A percentile compares a stretch with the other conserved stretches of the same genome.
Evolutionary conservation across 1,284 basidiomycete species (phyloP).

Genomic region (Pascua sp.): DNA sequence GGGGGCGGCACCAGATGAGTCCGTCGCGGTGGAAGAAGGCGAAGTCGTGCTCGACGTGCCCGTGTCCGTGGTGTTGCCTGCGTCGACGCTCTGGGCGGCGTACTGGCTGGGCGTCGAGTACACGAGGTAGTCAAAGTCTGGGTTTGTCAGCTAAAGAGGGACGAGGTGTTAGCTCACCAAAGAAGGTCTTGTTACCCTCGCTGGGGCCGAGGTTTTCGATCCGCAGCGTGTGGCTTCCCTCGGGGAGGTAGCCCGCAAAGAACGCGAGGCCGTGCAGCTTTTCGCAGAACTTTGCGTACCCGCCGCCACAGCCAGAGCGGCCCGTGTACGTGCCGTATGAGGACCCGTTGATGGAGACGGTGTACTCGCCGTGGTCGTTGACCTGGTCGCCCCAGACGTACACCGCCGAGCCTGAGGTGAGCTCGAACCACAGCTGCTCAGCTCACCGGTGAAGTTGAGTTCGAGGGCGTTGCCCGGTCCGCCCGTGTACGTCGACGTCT

Average conservation of each 20-base stretch:
- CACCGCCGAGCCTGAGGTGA: slow-evolving; percentile 41
- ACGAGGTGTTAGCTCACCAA: slow-evolving; percentile 33
- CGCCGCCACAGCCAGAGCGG: slow-evolving; percentile 44
- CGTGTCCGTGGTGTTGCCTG: slow-evolving; percentile 18
- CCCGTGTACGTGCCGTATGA: slow-evolving; percentile 31
- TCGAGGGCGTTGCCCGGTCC: slow-evolving; percentile 31
- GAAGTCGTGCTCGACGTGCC: slow-evolving; percentile 7
- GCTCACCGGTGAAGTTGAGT: slow-evolving; percentile 38
- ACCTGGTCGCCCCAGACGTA: slow-evolving; percentile 51
- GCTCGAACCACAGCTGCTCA: background rate
- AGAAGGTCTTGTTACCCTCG: slow-evolving; percentile 37
- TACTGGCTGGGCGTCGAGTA: slow-evolving; percentile 39
- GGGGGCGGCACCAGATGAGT: background rate
- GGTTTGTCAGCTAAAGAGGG: background rate
- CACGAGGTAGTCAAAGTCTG: slow-evolving; percentile 48
- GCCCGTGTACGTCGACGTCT: slow-evolving; percentile 40
- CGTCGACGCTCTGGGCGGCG: background rate
- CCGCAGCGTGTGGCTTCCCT: slow-evolving; percentile 36
- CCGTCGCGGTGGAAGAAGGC: background rate
- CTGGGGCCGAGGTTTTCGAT: slow-evolving; percentile 40
- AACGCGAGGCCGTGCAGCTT: slow-evolving; percentile 46
- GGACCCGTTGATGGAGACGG: slow-evolving; percentile 41
- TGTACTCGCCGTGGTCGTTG: slow-evolving; percentile 49
- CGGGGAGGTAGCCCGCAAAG: slow-evolving; percentile 32
- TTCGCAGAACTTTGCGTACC: slow-evolving; percentile 45